A percentile compares a stretch with the other conserved stretches of the same genome.
Evolutionary conservation across 768 basidiomycete genomes (phyloP).

Genomic region (Boletus subparvulus): DNA sequence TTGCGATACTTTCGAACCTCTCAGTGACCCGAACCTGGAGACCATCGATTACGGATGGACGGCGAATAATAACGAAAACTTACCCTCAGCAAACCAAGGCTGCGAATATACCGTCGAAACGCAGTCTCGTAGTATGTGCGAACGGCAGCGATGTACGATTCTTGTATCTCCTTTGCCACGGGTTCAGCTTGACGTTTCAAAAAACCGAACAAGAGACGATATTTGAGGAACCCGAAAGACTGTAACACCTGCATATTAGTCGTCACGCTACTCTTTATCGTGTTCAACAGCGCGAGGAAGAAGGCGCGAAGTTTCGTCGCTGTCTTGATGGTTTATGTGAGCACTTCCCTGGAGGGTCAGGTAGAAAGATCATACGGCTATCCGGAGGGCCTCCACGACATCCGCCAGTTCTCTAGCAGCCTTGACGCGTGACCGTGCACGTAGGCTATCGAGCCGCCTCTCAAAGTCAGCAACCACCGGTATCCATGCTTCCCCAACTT

Average conservation of each 20-base stretch:
- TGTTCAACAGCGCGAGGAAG: constrained; percentile 79
- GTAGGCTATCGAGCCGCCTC: constrained; percentile 61
- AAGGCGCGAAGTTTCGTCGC: constrained; percentile 86
- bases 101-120: constrained; percentile 85
- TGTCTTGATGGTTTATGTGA: constrained; percentile 50
- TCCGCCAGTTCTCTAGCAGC: constrained; percentile 82
- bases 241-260: constrained; percentile 95
- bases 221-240: constrained; percentile 81
- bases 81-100: constrained; percentile 78
- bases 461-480: constrained; percentile 80
- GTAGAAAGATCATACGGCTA: constrained; percentile 61
- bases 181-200: constrained; percentile 77
- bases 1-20: constrained; percentile 63
- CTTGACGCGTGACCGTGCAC: constrained; percentile 77
- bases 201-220: constrained; percentile 78
- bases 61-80: constrained; percentile 6
- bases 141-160: constrained; percentile 79
- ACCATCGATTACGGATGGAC: not conserved
- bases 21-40: constrained; percentile 65
- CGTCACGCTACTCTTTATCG: constrained; percentile 78
- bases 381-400: constrained; percentile 81
- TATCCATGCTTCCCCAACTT: constrained; percentile 89
- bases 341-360: not conserved
- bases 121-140: constrained; percentile 95
- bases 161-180: constrained; percentile 84